These are phyloP conservation scores for Penicillium capsulatum DNA, from an alignment of 2,329 filamentous ascomycete genomes.

Conservation along the genomic window DNA sequence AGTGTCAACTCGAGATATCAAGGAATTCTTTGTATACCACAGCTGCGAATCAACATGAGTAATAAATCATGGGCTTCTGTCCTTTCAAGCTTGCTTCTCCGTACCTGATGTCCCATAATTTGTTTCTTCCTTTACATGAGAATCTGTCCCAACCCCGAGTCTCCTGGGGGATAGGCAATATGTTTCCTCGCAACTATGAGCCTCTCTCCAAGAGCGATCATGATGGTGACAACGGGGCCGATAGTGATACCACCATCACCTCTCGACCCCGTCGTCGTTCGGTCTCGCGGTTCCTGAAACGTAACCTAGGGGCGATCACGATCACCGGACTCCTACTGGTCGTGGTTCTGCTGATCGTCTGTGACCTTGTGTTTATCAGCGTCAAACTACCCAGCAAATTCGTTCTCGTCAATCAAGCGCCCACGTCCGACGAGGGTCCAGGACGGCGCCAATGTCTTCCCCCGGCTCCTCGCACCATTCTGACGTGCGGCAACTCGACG, in stretches of 20 bases:
- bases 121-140: slow-evolving; percentile 1
- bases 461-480: slow-evolving; percentile 7
- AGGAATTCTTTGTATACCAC: too few relatives aligned
- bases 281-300: slow-evolving; percentile 37
- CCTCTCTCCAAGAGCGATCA: slow-evolving; percentile 1
- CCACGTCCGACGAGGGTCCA: not conserved
- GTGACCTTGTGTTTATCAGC: slow-evolving; percentile 8
- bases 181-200: slow-evolving; percentile 1
- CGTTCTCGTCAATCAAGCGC: slow-evolving; percentile 3
- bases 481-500: slow-evolving; percentile 14
- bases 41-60: too few relatives aligned
- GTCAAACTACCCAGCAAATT: slow-evolving; percentile 7
- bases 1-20: not conserved
- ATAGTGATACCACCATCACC: slow-evolving; percentile 46
- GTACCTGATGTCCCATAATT: slow-evolving; percentile 1
- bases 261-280: slow-evolving; percentile 37
- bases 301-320: slow-evolving; percentile 10
- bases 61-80: too few relatives aligned
- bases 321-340: slow-evolving; percentile 7
- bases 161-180: not conserved
- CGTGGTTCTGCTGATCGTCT: slow-evolving; percentile 5
- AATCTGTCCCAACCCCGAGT: not conserved
- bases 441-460: slow-evolving; percentile 11
- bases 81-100: not conserved
- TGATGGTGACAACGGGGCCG: slow-evolving; percentile 43